These are phyloP conservation scores for Scenedesmus sp. DNA, from an alignment of 163 green algal species.

Conservation along the genomic window DNA sequence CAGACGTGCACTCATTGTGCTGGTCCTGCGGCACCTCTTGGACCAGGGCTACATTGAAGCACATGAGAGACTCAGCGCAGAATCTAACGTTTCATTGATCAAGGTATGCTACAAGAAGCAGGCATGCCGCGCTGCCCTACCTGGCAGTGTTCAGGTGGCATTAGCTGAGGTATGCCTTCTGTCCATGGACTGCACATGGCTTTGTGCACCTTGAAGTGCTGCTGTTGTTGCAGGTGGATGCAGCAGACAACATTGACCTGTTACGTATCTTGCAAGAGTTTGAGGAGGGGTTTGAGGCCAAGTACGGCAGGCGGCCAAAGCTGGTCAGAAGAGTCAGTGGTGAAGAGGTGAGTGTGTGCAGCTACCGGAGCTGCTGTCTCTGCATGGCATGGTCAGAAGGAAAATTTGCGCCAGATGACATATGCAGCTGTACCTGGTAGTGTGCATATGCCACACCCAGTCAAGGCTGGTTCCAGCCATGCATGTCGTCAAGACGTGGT, in stretches of 20 bases:
- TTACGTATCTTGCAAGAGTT: slow-evolving; percentile 78
- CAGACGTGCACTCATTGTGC: slow-evolving; percentile 59
- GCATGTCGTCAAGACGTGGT: too few relatives aligned
- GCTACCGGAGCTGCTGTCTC: not conserved
- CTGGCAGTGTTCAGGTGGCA: not conserved
- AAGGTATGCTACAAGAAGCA: slow-evolving; percentile 53
- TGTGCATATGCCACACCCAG: too few relatives aligned
- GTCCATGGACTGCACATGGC: not conserved
- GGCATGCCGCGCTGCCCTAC: not conserved
- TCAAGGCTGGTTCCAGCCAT: too few relatives aligned
- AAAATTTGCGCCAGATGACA: too few relatives aligned
- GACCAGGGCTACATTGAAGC: slow-evolving; percentile 70
- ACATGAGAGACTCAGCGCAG: slow-evolving; percentile 64
- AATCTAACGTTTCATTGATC: slow-evolving; percentile 67
- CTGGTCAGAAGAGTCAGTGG: slow-evolving; percentile 52
- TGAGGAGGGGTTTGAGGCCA: slow-evolving; percentile 77
- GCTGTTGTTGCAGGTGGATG: slow-evolving; percentile 69
- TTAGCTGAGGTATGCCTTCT: too few relatives aligned
- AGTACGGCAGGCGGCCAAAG: slow-evolving; percentile 75
- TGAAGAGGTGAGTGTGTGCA: not conserved
- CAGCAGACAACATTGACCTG: slow-evolving; percentile 81
- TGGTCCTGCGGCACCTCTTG: slow-evolving; percentile 67
- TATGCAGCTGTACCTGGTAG: not conserved
- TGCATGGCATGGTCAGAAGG: not conserved
- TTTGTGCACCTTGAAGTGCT: not conserved